Evolutionary conservation across 768 basidiomycete species (phyloP).

Genomic region (Austroboletus eburneus): DNA sequence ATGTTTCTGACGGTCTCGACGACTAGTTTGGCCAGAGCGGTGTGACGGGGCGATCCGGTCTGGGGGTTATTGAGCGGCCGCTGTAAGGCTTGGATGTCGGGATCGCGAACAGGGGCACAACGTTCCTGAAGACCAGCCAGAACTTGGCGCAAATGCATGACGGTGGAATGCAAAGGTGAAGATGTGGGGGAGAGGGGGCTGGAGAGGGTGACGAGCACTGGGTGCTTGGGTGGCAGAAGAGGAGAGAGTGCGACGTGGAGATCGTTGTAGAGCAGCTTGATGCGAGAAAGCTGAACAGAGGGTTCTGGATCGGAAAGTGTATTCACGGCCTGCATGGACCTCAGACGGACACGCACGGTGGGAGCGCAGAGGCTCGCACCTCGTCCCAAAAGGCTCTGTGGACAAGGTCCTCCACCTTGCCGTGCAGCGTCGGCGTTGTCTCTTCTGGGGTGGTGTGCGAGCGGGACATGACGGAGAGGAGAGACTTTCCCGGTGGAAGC

Average conservation of each 20-base stretch:
- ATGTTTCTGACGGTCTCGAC: slow-evolving; percentile 45
- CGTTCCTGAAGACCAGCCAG: slow-evolving; percentile 50
- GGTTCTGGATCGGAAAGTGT: slow-evolving; percentile 56
- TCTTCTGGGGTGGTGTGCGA: slow-evolving; percentile 15
- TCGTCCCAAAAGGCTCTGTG: slow-evolving; percentile 74
- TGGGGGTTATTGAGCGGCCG: slow-evolving; percentile 32
- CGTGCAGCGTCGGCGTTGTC: slow-evolving; percentile 36
- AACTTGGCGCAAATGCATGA: slow-evolving; percentile 52
- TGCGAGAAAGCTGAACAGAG: slow-evolving; percentile 52
- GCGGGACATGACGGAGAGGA: slow-evolving; percentile 56
- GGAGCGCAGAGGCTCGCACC: slow-evolving; percentile 37
- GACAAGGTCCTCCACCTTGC: slow-evolving; percentile 43
- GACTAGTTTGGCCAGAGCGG: slow-evolving; percentile 44
- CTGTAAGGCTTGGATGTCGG: slow-evolving; percentile 44
- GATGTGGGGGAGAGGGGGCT: slow-evolving; percentile 64
- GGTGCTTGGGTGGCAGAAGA: slow-evolving; percentile 55
- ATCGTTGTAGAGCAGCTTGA: slow-evolving; percentile 55
- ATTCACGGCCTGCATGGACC: slow-evolving; percentile 45
- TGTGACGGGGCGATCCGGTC: slow-evolving; percentile 17
- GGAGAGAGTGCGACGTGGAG: slow-evolving; percentile 46
- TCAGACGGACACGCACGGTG: slow-evolving; percentile 15
- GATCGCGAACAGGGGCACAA: slow-evolving; percentile 65
- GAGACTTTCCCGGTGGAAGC: slow-evolving; percentile 69
- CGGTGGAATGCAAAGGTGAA: slow-evolving; percentile 56
- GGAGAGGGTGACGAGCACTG: slow-evolving; percentile 47